These are phyloP conservation scores for Apiospora malaysiana DNA, from an alignment of 2,329 filamentous ascomycete genomes.

Conservation along the genomic window DNA sequence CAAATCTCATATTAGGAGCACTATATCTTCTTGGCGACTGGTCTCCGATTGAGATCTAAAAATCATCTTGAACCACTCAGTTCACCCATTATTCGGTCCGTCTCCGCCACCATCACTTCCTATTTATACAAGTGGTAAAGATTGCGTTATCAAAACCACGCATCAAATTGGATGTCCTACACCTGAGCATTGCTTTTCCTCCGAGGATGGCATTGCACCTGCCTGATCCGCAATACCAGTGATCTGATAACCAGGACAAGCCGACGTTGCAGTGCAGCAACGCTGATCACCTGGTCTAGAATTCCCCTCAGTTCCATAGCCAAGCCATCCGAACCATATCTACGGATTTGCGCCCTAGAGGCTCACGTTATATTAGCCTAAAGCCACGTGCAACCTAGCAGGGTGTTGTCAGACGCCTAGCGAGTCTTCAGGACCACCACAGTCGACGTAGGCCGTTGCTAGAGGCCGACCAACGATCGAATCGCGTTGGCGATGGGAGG, in stretches of 20 bases:
- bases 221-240: neutral
- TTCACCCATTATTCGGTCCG: neutral
- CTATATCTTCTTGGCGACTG: neutral
- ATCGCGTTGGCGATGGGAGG: constrained; percentile 57
- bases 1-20: neutral
- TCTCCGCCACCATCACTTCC: neutral
- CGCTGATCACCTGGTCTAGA: constrained; percentile 15
- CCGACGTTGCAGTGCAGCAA: constrained; percentile 12
- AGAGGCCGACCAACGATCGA: constrained; percentile 51
- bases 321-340: neutral
- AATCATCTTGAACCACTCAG: neutral
- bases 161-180: neutral
- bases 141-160: neutral
- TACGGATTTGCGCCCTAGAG: neutral
- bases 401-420: neutral
- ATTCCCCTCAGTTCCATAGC: constrained; percentile 4
- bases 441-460: constrained; percentile 25
- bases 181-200: neutral
- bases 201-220: neutral
- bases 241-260: constrained; percentile 8
- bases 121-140: neutral
- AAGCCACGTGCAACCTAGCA: neutral
- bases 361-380: neutral
- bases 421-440: too few species aligned
- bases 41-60: neutral